These are phyloP conservation scores for Chlamydomonas asymmetrica DNA, from an alignment of 139 green algal genomes.

Conservation along the genomic window DNA sequence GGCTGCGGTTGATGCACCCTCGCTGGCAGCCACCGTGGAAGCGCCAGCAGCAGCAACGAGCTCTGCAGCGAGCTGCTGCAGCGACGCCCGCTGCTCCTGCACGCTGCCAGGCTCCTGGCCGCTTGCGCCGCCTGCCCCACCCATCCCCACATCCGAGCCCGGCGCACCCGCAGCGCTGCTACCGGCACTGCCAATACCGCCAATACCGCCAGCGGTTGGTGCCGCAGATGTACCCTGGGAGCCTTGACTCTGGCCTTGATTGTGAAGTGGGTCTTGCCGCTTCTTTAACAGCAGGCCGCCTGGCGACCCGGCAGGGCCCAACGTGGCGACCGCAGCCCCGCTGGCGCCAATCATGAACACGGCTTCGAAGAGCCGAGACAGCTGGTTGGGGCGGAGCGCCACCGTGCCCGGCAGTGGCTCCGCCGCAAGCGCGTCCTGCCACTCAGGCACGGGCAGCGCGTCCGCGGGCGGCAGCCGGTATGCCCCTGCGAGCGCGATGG, in stretches of 20 bases:
- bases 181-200: not conserved
- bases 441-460: not conserved
- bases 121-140: not conserved
- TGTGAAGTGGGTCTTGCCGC: too few relatives aligned
- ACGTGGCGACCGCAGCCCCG: too few relatives aligned
- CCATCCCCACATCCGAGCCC: too few relatives aligned
- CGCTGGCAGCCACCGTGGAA: not conserved
- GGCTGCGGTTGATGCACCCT: not conserved
- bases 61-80: not conserved
- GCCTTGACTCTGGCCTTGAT: too few relatives aligned
- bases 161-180: too few relatives aligned
- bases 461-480: not conserved
- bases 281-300: conserved; percentile 15
- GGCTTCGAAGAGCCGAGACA: conserved; percentile 52
- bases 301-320: not conserved
- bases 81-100: not conserved
- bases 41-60: conserved; percentile 26
- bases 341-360: conserved; percentile 20
- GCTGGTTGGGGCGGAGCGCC: conserved; percentile 36
- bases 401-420: conserved; percentile 21
- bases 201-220: not conserved
- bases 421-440: conserved; percentile 25
- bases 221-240: too few relatives aligned
- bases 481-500: conserved; percentile 1
- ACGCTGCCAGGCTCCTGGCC: not conserved